Conservation (phyloP, 192 early-diverging fungal genomes). For the Coemansia sp. region DNA sequence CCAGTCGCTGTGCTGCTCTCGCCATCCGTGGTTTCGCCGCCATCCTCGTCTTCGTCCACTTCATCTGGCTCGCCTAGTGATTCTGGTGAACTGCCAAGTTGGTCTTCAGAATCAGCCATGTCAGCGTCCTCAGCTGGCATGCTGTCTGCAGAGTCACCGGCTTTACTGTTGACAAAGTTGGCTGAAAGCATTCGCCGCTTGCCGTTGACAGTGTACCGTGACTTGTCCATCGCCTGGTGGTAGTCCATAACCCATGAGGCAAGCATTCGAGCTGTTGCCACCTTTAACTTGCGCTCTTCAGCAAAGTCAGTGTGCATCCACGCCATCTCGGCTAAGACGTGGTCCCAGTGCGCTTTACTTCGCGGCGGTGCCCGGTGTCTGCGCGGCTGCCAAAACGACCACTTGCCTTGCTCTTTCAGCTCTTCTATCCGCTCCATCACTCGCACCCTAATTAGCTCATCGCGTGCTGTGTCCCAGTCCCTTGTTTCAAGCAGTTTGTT, state of each 20-base stretch:
- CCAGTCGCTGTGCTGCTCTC: conserved; percentile 1
- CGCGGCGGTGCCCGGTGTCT: conserved; percentile 54
- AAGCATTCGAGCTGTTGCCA: conserved; percentile 44
- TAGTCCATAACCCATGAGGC: conserved; percentile 56
- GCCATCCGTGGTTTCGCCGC: background rate
- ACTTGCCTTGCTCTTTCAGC: conserved; percentile 49
- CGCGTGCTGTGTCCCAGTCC: conserved; percentile 51
- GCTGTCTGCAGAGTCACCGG: background rate
- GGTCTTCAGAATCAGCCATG: background rate
- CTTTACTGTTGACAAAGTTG: conserved; percentile 12
- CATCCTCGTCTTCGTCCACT: background rate
- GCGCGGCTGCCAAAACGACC: conserved; percentile 55
- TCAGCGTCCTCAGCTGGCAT: background rate
- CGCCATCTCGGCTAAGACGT: conserved; percentile 52
- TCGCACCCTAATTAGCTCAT: conserved; percentile 47
- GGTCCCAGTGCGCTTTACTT: conserved; percentile 57
- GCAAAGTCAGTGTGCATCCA: conserved; percentile 57
- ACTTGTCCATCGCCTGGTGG: conserved; percentile 48
- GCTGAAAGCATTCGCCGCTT: conserved; percentile 16
- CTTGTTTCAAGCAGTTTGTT: conserved; percentile 40
- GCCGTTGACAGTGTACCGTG: conserved; percentile 38
- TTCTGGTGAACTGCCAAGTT: background rate
- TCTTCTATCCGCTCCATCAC: conserved; percentile 56
- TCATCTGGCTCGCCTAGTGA: background rate
- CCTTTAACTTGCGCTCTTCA: conserved; percentile 52